Conservation (phyloP, 2,329 filamentous ascomycete species). For the Aschersonia sp. region DNA sequence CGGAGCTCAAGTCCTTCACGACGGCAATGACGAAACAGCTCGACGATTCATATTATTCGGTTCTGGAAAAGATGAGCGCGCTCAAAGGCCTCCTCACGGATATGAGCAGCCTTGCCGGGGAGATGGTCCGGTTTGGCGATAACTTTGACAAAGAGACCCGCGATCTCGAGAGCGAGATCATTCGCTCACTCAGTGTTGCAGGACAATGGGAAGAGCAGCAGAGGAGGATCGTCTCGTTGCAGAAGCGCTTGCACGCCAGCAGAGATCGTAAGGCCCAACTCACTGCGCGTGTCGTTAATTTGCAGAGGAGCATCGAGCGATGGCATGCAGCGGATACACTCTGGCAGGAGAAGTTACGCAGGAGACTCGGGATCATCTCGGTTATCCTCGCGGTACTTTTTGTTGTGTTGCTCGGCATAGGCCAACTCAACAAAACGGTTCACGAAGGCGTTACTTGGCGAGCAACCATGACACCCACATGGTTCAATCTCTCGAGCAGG, state of each 20-base stretch:
- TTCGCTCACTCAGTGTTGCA: constrained; percentile 43
- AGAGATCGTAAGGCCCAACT: constrained; percentile 44
- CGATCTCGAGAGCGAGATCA: constrained; percentile 44
- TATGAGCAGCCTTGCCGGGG: constrained; percentile 50
- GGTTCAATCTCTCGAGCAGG: constrained; percentile 4
- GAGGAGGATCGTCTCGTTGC: constrained; percentile 43
- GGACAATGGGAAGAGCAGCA: constrained; percentile 52
- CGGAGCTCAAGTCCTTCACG: constrained; percentile 43
- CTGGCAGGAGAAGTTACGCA: constrained; percentile 53
- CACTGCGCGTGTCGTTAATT: constrained; percentile 47
- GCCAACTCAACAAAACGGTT: constrained; percentile 6
- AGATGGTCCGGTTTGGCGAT: constrained; percentile 41
- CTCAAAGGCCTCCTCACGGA: constrained; percentile 50
- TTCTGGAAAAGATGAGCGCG: constrained; percentile 51
- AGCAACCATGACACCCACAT: constrained; percentile 3
- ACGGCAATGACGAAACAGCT: constrained; percentile 48
- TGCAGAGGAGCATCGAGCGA: constrained; percentile 47
- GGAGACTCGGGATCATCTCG: constrained; percentile 46
- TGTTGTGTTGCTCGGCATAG: constrained; percentile 21
- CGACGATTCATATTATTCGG: constrained; percentile 60
- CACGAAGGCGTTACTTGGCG: constrained; percentile 2
- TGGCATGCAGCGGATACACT: constrained; percentile 54
- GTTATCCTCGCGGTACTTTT: constrained; percentile 29
- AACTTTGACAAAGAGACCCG: constrained; percentile 45
- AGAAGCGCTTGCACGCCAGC: constrained; percentile 44